Percentiles rank a stretch among this genome's conserved stretches.
Evolutionary conservation across 1,139 yeast species (phyloP).

Genomic region (Yamadazyma buinensis): DNA sequence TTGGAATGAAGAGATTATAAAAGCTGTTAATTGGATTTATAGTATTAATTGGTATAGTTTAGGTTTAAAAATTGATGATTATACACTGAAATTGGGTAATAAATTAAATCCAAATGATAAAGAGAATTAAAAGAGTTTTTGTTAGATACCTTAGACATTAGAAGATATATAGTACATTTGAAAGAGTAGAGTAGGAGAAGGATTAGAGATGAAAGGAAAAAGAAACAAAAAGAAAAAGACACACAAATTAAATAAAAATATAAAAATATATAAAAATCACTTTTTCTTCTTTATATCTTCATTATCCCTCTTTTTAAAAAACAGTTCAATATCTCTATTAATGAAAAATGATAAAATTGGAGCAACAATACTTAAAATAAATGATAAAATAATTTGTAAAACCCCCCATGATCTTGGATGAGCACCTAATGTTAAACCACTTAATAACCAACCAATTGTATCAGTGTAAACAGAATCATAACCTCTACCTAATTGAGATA

Average conservation of each 20-base stretch:
- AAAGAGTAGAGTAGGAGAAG: no score
- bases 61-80: constrained; percentile 37
- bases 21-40: constrained; percentile 63
- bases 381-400: constrained; percentile 45
- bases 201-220: no score
- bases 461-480: constrained; percentile 80
- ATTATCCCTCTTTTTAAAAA: constrained; percentile 18
- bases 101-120: constrained; percentile 17
- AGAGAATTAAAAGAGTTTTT: no score
- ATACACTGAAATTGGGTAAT: constrained; percentile 27
- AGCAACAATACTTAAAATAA: constrained; percentile 54
- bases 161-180: no score
- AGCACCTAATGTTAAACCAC: constrained; percentile 64
- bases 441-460: constrained; percentile 77
- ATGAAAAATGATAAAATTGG: constrained; percentile 61
- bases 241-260: not conserved
- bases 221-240: no score
- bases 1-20: constrained; percentile 77
- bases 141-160: no score
- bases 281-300: constrained; percentile 4
- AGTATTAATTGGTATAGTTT: constrained; percentile 48
- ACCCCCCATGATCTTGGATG: constrained; percentile 63
- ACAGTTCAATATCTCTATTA: constrained; percentile 50
- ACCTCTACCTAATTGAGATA: constrained; percentile 59
- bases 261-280: no score